Evolutionary conservation across 306 rosid species (phyloP), one percentile per base, ranked within the genome.

Genomic region (Inga laurina): DNA sequence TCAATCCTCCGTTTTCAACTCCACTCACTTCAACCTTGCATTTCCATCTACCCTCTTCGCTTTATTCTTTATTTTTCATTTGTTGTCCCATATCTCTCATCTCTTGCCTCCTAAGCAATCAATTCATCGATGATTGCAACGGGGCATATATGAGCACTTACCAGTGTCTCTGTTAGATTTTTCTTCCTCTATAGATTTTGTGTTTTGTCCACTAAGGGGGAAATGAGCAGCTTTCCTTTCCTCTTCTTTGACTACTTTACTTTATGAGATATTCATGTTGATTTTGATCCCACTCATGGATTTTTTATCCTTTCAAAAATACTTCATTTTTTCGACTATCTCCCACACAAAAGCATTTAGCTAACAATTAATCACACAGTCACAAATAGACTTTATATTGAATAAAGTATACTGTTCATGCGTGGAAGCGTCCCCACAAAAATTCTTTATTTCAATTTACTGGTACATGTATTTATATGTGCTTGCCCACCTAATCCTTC

Each of bases 1-100:
- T 19, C 72, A 86, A 83, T 86, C 88, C 32, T 61, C 79, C 82
- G 77, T 86, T 86, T 76, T 77, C 78, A 2, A 82, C 74, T 45
- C 37, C 35, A 72, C 21, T 46, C 13, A 57, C 11, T 27, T 57
- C 64, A 24, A 45, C n/a, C 56, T 62, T 62, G n/a, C 70, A 27
- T 64, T 41, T 64, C 70, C 68, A 27, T 4, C 18, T 27, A 27
- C 16, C 21, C 32, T 41, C 39, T 43, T 51, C 46, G 35, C 24
- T 15, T 52, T 27, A 18, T 79, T 71, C 2, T 79, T 75, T 15
- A 68, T 27, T 72, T 43, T 64, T 75, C 67, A 39, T 39, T 6
- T 49, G 3, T 49, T 46, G 52, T 49, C 30, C 10, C 10, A n/a
- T 8, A n/a, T 22, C 7, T 84, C 79, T 52, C 39, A 70, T 9